Base-by-base conservation (phyloP, 768 basidiomycete genomes). In the Naganishia friedmannii region DNA sequence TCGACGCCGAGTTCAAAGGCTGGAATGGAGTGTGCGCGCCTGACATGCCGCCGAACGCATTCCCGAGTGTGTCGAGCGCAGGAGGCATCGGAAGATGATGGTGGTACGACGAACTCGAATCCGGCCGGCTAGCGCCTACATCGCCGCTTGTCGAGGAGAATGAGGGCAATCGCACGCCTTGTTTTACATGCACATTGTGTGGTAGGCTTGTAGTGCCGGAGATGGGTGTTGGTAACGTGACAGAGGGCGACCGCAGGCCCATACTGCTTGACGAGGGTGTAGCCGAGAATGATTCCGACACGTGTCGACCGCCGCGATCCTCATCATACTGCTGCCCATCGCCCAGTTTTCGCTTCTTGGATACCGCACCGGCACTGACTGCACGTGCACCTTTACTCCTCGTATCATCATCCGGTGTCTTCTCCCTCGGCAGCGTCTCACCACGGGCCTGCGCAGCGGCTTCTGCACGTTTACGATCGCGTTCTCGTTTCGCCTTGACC, bases 401-500 rank as follows among this genome's bases (percentile, higher is more conserved):
- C 7, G 60, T 63, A 56, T 68, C 67, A 45, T 55, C 53, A 32
- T 69, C 67, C 54, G 67, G 67, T 39, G 67, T 53, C 31, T 28
- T 39, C 23, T 66, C 65, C 31, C 65, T 3, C 21, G 46, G 65
- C 46, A 51, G 31, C 21, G 65, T 67, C 53, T 53, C 51, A 1
- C 68, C 68, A 10, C 51, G 42, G 4, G 32, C 57, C 32, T 53
- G 31, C 5, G 60, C 66, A 51, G 71, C 67, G 4, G 53, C 67
- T 53, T 68, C 46, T 5, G 53, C 58, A 48, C 71, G 46, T 45
- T 54, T 32, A 32, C 70, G 53, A 66, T 72, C 71, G 2, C 71
- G 54, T 65, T 80, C 79, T 60, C 77, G 77, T 26, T 78, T 67
- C 10, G 79, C 79, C n/a, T 77, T 63, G 1, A 80, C 79, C 13